Percentiles rank a stretch among this genome's conserved stretches.
Evolutionary conservation across 108 stramenopile species (phyloP).

Genomic region (Hondaea fermentalgiana): DNA sequence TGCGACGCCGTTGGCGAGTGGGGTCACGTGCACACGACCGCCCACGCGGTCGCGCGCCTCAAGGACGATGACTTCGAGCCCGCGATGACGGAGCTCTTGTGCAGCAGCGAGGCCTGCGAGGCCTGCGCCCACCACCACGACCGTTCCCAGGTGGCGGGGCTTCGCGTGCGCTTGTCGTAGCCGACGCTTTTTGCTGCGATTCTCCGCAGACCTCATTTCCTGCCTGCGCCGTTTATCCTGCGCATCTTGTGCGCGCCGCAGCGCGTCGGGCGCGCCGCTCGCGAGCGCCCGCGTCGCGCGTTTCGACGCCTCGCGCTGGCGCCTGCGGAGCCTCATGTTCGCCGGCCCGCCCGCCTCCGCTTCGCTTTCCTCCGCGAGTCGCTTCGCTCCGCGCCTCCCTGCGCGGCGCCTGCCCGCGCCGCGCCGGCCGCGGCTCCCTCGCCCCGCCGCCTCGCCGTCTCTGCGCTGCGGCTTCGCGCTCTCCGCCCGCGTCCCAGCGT

Average conservation of each 20-base stretch:
- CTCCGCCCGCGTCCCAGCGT: too few relatives aligned
- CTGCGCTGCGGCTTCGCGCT: too few relatives aligned
- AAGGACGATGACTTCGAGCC: slow-evolving; percentile 38
- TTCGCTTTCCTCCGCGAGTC: too few relatives aligned
- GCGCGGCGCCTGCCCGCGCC: too few relatives aligned
- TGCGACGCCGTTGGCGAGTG: background rate
- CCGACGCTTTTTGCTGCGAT: background rate
- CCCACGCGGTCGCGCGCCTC: slow-evolving; percentile 40
- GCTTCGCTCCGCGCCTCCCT: too few relatives aligned
- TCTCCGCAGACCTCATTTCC: background rate
- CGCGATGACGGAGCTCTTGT: slow-evolving; percentile 36
- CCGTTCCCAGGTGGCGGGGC: background rate
- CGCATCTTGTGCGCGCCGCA: background rate
- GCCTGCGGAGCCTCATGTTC: background rate
- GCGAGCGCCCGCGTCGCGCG: background rate
- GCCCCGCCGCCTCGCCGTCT: too few relatives aligned
- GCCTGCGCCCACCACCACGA: slow-evolving; percentile 41
- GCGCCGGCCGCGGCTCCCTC: too few relatives aligned
- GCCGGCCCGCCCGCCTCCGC: too few relatives aligned
- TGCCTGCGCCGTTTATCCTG: background rate
- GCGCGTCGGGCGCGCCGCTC: background rate
- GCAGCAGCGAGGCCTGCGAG: slow-evolving; percentile 41
- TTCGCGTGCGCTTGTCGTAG: background rate
- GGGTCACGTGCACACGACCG: slow-evolving; percentile 12
- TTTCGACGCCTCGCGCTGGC: background rate